Evolutionary conservation across 108 stramenopile genomes (phyloP).

Genomic region (Fragilaria radians): DNA sequence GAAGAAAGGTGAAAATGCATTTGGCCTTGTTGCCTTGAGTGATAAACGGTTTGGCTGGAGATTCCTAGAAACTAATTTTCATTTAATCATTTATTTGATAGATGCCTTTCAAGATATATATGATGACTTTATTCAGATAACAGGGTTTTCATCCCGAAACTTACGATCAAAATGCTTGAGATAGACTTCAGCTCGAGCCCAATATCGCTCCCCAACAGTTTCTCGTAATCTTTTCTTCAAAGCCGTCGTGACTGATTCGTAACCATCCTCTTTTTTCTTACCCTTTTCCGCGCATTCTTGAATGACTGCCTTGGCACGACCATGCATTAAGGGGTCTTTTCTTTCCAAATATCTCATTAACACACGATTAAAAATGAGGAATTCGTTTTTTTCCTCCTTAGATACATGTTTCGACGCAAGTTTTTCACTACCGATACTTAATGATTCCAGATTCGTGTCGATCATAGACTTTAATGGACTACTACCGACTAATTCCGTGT

Average conservation of each 20-base stretch:
- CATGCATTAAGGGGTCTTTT: conserved; percentile 58
- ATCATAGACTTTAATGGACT: neutral
- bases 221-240: conserved; percentile 49
- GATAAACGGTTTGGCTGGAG: too few relatives aligned
- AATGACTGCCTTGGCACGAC: conserved; percentile 60
- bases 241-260: conserved; percentile 49
- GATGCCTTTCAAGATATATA: conserved; percentile 8
- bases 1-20: too few relatives aligned
- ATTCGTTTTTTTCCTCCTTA: conserved; percentile 68
- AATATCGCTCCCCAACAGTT: conserved; percentile 62
- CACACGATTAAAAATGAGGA: conserved; percentile 81
- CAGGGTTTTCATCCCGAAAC: conserved; percentile 3
- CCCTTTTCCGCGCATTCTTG: conserved; percentile 78
- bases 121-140: conserved; percentile 9
- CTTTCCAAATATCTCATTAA: conserved; percentile 79
- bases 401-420: conserved; percentile 14
- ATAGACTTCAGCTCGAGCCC: conserved; percentile 61
- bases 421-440: neutral
- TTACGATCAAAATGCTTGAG: conserved; percentile 41
- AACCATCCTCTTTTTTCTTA: conserved; percentile 54
- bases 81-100: too few relatives aligned
- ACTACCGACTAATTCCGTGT: neutral
- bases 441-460: neutral
- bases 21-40: too few relatives aligned
- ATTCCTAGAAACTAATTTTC: too few relatives aligned